phyloP scores from a whole-genome alignment of 345 rosid species.

The Rhizophora apiculata region DNA sequence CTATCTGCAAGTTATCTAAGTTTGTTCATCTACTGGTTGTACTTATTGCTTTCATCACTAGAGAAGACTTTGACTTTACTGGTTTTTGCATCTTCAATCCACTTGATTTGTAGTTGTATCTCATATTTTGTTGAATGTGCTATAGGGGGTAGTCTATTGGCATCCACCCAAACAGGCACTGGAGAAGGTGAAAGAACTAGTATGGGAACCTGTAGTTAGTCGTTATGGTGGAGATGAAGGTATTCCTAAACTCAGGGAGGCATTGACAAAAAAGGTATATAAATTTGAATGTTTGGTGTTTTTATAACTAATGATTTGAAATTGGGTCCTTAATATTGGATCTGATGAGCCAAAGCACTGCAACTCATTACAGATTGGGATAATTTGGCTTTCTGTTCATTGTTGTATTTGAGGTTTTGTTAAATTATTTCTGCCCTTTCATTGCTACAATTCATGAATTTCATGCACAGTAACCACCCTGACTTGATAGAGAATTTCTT shows the following conservation, averaged over 20 bases:
- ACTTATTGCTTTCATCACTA: not conserved
- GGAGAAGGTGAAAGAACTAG: constrained; percentile 72
- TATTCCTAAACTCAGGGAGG: constrained; percentile 65
- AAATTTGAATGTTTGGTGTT: not conserved
- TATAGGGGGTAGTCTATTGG: constrained; percentile 91
- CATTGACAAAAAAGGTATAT: constrained; percentile 61
- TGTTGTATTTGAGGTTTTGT: constrained; percentile 1
- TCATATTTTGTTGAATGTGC: constrained; percentile 15
- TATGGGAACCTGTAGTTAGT: constrained; percentile 71
- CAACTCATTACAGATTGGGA: constrained; percentile 3
- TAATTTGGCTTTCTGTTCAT: not conserved
- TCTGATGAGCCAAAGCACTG: constrained; percentile 9
- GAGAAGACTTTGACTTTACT: not conserved
- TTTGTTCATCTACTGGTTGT: not conserved
- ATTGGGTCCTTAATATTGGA: constrained; percentile 3
- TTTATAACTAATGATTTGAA: constrained; percentile 5
- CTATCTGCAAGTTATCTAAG: not conserved
- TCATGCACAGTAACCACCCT: not conserved
- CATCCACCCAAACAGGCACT: constrained; percentile 81
- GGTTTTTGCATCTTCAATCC: not conserved
- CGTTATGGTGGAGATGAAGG: constrained; percentile 95
- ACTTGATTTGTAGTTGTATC: constrained; percentile 6
- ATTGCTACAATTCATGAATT: not conserved
- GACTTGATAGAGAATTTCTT: not conserved
- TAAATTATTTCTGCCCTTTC: not conserved